Percentiles rank a stretch among this genome's conserved stretches.
These are phyloP conservation scores for Scheffersomyces spartinae DNA, from an alignment of 805 yeast genomes.

Conservation along the genomic window DNA sequence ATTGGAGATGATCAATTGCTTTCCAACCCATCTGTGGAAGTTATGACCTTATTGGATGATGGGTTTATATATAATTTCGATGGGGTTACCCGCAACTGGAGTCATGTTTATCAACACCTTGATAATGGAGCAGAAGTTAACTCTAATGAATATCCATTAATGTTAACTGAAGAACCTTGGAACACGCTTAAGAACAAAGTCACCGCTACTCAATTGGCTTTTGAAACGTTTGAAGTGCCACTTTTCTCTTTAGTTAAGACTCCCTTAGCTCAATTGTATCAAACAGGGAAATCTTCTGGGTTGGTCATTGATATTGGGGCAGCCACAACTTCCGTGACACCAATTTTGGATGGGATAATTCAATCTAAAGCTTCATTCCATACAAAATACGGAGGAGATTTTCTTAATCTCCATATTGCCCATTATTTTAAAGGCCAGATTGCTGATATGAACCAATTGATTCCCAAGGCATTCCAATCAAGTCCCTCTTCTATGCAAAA, in stretches of 20 bases:
- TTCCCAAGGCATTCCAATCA: conserved; percentile 21
- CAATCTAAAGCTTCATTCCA: conserved; percentile 53
- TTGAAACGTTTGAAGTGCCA: conserved; percentile 66
- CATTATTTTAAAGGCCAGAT: conserved; percentile 29
- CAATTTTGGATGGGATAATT: conserved; percentile 65
- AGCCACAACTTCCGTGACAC: conserved; percentile 58
- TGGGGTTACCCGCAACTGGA: conserved; percentile 56
- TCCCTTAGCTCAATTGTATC: conserved; percentile 68
- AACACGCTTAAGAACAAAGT: conserved; percentile 46
- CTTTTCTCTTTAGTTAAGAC: conserved; percentile 63
- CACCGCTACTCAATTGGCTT: conserved; percentile 57
- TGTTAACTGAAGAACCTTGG: conserved; percentile 57
- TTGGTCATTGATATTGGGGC: conserved; percentile 76
- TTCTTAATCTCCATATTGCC: conserved; percentile 52
- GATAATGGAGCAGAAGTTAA: conserved; percentile 29
- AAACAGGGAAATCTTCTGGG: conserved; percentile 69
- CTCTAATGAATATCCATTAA: conserved; percentile 56
- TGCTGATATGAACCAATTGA: conserved; percentile 14
- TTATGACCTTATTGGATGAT: conserved; percentile 49
- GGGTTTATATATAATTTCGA: conserved; percentile 69
- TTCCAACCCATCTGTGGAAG: conserved; percentile 31
- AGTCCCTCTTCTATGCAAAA: conserved; percentile 18
- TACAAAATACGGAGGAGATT: conserved; percentile 78
- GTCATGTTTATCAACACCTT: conserved; percentile 43
- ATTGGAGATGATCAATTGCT: conserved; percentile 39